Percentiles rank a stretch among this genome's conserved stretches.
Conservation (phyloP, 2,329 filamentous ascomycete genomes). For the Cryphonectria naterciae region DNA sequence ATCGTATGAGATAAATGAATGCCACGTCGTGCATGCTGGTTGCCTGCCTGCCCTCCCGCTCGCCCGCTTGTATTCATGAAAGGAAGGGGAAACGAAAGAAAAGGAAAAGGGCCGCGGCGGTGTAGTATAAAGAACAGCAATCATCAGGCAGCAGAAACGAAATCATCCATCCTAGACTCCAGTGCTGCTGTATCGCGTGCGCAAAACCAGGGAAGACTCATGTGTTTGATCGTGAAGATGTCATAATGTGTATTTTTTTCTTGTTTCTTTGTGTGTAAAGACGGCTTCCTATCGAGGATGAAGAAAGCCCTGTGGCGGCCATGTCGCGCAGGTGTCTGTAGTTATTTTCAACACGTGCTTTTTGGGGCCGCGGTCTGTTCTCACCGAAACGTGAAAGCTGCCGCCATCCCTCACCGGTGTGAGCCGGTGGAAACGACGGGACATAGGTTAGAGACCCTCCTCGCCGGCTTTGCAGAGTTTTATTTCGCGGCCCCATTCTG, state of each 20-base stretch:
- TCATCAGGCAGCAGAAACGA: background rate
- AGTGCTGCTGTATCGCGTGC: conserved; percentile 2
- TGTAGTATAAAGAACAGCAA: background rate
- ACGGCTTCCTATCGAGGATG: conserved; percentile 1
- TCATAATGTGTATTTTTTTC: conserved; percentile 11
- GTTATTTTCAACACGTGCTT: background rate
- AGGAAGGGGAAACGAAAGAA: background rate
- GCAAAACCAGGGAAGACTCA: background rate
- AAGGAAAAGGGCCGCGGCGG: background rate
- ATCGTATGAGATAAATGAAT: background rate
- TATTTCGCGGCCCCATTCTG: conserved; percentile 98
- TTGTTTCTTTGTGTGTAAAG: background rate
- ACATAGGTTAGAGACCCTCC: conserved; percentile 74
- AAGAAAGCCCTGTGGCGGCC: conserved; percentile 8
- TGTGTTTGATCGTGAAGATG: conserved; percentile 1
- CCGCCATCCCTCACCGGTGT: conserved; percentile 27
- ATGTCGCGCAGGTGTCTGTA: conserved; percentile 2
- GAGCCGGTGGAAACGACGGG: conserved; percentile 34
- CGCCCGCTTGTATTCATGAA: background rate
- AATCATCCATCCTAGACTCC: background rate
- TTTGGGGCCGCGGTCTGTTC: conserved; percentile 17
- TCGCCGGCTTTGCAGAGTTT: conserved; percentile 96
- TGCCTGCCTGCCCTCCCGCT: conserved; percentile 12
- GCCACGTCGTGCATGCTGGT: background rate
- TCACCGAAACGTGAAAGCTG: conserved; percentile 29